Base-by-base conservation (phyloP, 768 basidiomycete genomes). In the Lyophyllum shimeji region DNA sequence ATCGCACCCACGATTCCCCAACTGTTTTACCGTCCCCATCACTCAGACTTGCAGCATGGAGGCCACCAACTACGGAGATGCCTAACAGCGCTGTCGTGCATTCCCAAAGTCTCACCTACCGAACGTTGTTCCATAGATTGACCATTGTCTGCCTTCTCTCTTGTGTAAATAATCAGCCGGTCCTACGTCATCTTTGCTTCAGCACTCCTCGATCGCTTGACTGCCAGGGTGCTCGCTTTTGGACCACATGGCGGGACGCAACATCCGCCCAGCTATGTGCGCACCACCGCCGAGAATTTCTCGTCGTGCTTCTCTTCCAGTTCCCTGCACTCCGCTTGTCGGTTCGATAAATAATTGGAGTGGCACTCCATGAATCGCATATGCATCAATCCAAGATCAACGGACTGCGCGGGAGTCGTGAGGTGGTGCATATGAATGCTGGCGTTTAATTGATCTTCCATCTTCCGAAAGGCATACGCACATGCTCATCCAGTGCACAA, bases 211-310 rank as follows among this genome's bases (percentile, higher is more conserved):
- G 37, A 42, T 49, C 47, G 11, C 21, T 45, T 50, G 44, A 46
- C 31, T 29, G 45, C 56, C 51, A 48, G 24, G 24, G 50, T 60
- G 34, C 34, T 37, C 34, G 34, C 15, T 49, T 43, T 44, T 42
- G 39, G 11, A 39, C 46, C 58, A 59, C 46, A 49, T 60, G 58
- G 50, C 50, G 37, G 12, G 52, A 53, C 46, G 33, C 52, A 39
- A 52, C n/a, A 23, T 24, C 24, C 15, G 37, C 39, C 52, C 24
- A 33, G n/a, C 21, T 52, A 52, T 52, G 51, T 52, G 42, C 18
- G 15, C 33, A 53, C 42, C 52, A 15, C n/a, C 44, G 20, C 44
- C 40, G 34, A 46, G 44, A 47, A 46, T 46, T 34, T 39, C 52
- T 37, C 44, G 33, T 33, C 21, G 52, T 47, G 47, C 43, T 59